Conservation (phyloP, 352 stramenopile genomes). For the Aphanomyces invadans region DNA sequence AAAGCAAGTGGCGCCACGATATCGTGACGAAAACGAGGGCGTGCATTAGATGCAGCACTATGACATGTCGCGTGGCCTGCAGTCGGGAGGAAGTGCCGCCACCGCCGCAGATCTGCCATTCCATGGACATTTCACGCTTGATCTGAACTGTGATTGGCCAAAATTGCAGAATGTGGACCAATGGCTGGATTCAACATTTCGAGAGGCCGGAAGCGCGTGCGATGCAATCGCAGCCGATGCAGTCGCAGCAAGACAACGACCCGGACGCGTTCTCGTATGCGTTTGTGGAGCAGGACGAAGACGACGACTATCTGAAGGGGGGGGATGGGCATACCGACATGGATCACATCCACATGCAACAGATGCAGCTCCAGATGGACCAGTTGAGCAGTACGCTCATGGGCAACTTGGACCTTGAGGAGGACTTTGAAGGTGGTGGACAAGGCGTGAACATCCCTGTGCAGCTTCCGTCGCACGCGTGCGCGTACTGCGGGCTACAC, state of each 20-base stretch:
- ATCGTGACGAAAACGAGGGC: too few relatives aligned
- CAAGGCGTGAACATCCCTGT: not conserved
- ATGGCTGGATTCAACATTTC: constrained; percentile 3
- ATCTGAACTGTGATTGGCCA: constrained; percentile 1
- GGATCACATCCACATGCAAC: constrained; percentile 10
- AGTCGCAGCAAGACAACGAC: constrained; percentile 12
- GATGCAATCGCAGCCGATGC: constrained; percentile 4
- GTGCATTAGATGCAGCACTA: too few relatives aligned
- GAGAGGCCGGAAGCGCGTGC: not conserved
- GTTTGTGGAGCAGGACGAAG: constrained; percentile 23
- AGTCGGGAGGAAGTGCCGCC: not conserved
- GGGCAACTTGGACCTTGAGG: constrained; percentile 13
- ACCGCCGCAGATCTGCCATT: too few relatives aligned
- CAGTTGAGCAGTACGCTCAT: constrained; percentile 1
- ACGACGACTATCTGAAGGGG: constrained; percentile 8
- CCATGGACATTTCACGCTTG: not conserved
- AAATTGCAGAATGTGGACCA: not conserved
- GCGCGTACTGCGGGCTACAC: constrained; percentile 96
- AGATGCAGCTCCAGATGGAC: constrained; percentile 21
- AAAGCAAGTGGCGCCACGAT: too few relatives aligned
- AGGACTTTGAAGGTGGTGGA: constrained; percentile 7
- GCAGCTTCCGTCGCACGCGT: constrained; percentile 85
- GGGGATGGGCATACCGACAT: not conserved
- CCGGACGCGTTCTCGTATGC: constrained; percentile 18
- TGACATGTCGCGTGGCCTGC: too few relatives aligned